Base-by-base conservation (phyloP, 306 rosid genomes). In the Ceratonia siliqua region DNA sequence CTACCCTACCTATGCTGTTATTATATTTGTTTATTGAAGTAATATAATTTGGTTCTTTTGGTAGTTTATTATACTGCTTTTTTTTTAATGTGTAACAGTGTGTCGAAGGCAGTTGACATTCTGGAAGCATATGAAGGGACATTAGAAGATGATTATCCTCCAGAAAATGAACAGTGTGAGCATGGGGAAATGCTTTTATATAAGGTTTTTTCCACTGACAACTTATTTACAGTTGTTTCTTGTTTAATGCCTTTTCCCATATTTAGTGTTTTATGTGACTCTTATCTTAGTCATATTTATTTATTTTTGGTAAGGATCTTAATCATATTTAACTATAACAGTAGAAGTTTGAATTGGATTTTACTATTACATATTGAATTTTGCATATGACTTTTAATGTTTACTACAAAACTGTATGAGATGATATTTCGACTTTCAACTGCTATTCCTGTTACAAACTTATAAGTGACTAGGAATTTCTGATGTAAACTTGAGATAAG, bases 61-160 rank as follows among this genome's bases (percentile, higher is more conserved):
- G 52, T 79, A 27, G n/a, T 55, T 46, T 39, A 49, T 24, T 70
- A 32, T 28, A 5, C 75, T 74, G 59, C 35, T 76, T 70, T 52
- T 79, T 76, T 70, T 52, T 79, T 62, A 30, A 73, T 71, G 36
- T 46, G 58, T 35, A 42, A 70, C 83, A 91, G 98, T 79, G 89
- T 90, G 58, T 80, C 87, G 11, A 91, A 94, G 81, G 97, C 97
- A 48, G 89, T 94, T 79, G 98, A 94, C 76, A 94, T 94, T 84
- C 87, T 94, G 70, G 98, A 94, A 88, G 98, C 98, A 64, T 94
- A 91, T 75, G 98, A 94, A 84, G 98, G 98, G 58, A 94, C 97
- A 12, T 82, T 94, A 41, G 97, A 94, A 85, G 98, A 94, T 69
- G 98, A 91, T 82, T 85, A 86, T 84, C 98, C 97, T 82, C 98